These are phyloP conservation scores for Agapanthus africanus DNA, from an alignment of 106 monocot genomes.

Conservation along the genomic window DNA sequence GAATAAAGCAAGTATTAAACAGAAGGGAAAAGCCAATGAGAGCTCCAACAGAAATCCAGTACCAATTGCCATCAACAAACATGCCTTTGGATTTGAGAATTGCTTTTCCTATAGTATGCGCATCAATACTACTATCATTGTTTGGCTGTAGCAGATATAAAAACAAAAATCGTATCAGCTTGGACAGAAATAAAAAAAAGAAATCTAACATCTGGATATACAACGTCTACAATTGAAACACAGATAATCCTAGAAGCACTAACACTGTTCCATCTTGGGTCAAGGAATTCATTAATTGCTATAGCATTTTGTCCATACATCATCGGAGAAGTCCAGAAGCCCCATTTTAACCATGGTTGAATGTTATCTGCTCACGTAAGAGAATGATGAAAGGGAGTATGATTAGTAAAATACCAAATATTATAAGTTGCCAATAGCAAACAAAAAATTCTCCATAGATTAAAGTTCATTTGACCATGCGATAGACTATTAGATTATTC, in stretches of 20 bases:
- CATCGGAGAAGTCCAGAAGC: conserved; percentile 58
- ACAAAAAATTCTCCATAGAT: too few relatives aligned
- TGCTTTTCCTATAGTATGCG: conserved; percentile 59
- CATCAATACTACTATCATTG: conserved; percentile 41
- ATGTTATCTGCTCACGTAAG: conserved; percentile 68
- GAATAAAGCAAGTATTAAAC: conserved; percentile 48
- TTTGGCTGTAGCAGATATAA: conserved; percentile 77
- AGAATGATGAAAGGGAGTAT: too few relatives aligned
- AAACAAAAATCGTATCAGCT: too few relatives aligned
- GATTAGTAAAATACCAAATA: too few relatives aligned
- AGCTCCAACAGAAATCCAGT: conserved; percentile 64
- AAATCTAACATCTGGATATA: conserved; percentile 13
- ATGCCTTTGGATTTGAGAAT: conserved; percentile 66
- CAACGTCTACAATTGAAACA: conserved; percentile 39
- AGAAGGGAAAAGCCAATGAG: conserved; percentile 49
- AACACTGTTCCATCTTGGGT: conserved; percentile 42
- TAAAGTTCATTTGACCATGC: too few relatives aligned
- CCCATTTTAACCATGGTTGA: conserved; percentile 62
- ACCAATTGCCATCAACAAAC: conserved; percentile 45
- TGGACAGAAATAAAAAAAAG: too few relatives aligned
- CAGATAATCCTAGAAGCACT: conserved; percentile 31
- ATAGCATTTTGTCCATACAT: conserved; percentile 62
- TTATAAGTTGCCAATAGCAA: too few relatives aligned
- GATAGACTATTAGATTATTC: too few relatives aligned
- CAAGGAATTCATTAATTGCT: conserved; percentile 65